These are phyloP conservation scores for Murraya koenigii DNA, from an alignment of 345 rosid genomes.

Conservation along the genomic window DNA sequence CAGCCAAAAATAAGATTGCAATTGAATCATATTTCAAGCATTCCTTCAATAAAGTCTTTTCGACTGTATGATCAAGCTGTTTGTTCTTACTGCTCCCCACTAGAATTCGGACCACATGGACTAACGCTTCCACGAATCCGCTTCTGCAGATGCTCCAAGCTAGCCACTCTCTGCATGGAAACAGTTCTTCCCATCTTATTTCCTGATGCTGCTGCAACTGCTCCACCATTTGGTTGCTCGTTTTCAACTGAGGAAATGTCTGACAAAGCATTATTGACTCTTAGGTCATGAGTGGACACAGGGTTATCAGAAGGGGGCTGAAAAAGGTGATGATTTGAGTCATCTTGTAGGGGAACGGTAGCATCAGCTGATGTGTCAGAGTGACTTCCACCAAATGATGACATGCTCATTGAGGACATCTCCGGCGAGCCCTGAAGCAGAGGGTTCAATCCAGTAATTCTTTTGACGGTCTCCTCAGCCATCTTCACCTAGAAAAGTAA, in stretches of 20 bases:
- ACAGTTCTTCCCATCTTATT: conserved; percentile 62
- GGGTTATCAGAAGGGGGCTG: conserved; percentile 30
- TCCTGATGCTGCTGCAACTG: conserved; percentile 27
- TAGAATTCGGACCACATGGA: conserved; percentile 23
- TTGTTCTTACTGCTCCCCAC: conserved; percentile 21
- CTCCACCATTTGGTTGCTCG: conserved; percentile 26
- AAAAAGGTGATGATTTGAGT: conserved; percentile 33
- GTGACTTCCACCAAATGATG: conserved; percentile 45
- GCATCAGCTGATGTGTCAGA: conserved; percentile 55
- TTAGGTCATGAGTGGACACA: conserved; percentile 24
- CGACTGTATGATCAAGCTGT: conserved; percentile 4
- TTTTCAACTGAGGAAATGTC: conserved; percentile 49
- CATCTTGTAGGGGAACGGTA: conserved; percentile 54
- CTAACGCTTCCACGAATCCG: conserved; percentile 55
- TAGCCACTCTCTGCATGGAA: conserved; percentile 80
- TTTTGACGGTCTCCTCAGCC: conserved; percentile 92
- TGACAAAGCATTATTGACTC: conserved; percentile 32
- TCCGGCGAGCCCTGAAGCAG: conserved; percentile 51
- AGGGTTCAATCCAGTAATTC: conserved; percentile 71
- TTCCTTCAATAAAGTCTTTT: conserved; percentile 5
- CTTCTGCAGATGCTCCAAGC: conserved; percentile 92
- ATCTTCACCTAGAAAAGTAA: conserved; percentile 67
- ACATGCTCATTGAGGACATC: conserved; percentile 36
- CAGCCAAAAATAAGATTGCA: conserved; percentile 10
- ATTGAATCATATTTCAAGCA: conserved; percentile 6